A percentile compares a stretch with the other conserved stretches of the same genome.
Evolutionary conservation across 148 eudicot genomes (phyloP).

Genomic region (Suaeda aralocaspica): DNA sequence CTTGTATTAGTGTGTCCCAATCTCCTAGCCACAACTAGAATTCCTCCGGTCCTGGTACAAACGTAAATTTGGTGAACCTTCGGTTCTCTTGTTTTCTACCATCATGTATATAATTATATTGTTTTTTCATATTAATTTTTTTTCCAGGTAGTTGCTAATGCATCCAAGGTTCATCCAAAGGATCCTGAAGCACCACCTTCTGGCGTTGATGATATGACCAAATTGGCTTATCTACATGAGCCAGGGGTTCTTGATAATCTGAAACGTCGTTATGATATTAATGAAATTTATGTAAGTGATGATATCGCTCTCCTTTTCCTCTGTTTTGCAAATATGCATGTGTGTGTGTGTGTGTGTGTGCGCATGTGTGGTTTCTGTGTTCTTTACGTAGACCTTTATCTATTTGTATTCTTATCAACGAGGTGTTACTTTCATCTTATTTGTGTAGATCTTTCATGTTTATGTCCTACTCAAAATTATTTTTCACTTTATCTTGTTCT

Average conservation of each 20-base stretch:
- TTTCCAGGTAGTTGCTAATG: constrained; percentile 42
- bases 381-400: background rate
- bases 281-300: constrained; percentile 61
- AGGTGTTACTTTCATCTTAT: background rate
- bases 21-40: background rate
- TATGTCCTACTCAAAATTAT: background rate
- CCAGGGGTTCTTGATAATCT: constrained; percentile 73
- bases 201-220: constrained; percentile 79
- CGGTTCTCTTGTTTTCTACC: background rate
- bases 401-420: background rate
- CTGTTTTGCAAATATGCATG: constrained; percentile 3
- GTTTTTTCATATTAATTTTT: background rate
- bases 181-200: constrained; percentile 61
- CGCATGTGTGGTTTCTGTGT: background rate
- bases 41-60: background rate
- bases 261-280: constrained; percentile 54
- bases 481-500: background rate
- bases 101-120: background rate
- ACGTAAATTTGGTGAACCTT: background rate
- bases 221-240: constrained; percentile 70
- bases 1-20: background rate
- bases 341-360: background rate
- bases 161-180: constrained; percentile 46
- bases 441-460: background rate
- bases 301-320: background rate